Base-by-base conservation (phyloP, 768 basidiomycete species). In the Termitomyces sp. region DNA sequence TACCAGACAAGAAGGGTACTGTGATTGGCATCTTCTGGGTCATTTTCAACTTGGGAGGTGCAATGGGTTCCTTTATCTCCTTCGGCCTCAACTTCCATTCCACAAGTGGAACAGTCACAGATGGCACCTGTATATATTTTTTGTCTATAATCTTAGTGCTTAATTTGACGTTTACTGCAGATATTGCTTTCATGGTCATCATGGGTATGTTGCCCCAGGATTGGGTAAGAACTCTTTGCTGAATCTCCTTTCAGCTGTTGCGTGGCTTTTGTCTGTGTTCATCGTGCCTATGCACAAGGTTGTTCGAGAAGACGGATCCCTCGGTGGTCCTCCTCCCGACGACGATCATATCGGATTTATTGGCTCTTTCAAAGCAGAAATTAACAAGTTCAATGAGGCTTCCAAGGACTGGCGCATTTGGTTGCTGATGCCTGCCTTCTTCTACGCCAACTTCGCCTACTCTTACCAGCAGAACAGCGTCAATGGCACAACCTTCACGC, bases 391-490 rank as follows among this genome's bases (percentile, higher is more conserved):
- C 42, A 23, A 48, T 18, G 49, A 49, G 12, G 56, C 67, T 7
- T 50, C 62, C 35, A 61, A 56, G 32, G 65, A 68, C 42, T 68
- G 67, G 67, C 58, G 58, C 25, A 65, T 68, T 45, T 53, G 64
- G 52, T 51, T 64, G 18, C 63, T 68, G 44, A 63, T 68, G 40
- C 66, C 67, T 18, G 64, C 64, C 15, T 68, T 68, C 53, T 68
- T 68, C 58, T 68, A 64, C 43, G 67, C 67, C 52, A 68, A 68
- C 46, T 68, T 68, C 53, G 65, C 66, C 58, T 68, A 68, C 47
- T 68, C 67, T 18, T 68, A 68, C 51, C 65, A 66, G 33, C 65
- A 66, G 39, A 68, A 66, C 51, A 61, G 43, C 15, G 66, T 68
- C 23, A 66, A 68, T 25, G 66, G 67, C 9, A 59, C 55, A 25